Evolutionary conservation across 192 early-diverging fungal genomes (phyloP).

Genomic region (Coemansia sp.): DNA sequence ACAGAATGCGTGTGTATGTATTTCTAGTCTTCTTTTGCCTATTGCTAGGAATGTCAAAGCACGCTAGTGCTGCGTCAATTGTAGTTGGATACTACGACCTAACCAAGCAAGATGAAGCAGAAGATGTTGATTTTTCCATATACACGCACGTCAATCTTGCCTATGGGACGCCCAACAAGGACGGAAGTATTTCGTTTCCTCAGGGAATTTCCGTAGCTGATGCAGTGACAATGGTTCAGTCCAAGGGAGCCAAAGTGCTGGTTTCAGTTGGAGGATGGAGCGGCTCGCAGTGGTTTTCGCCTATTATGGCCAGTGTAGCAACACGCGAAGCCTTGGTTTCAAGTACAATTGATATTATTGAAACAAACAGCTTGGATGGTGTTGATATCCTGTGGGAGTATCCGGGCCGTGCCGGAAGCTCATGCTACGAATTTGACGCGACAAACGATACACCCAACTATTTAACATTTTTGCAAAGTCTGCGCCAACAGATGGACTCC

Average conservation of each 20-base stretch:
- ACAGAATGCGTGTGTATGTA: background rate
- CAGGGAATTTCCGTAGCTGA: constrained; percentile 22
- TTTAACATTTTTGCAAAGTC: constrained; percentile 57
- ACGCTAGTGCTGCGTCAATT: background rate
- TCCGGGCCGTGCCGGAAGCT: constrained; percentile 48
- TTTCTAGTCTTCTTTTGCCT: background rate
- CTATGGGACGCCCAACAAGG: constrained; percentile 50
- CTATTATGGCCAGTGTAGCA: constrained; percentile 47
- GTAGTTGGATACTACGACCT: constrained; percentile 44
- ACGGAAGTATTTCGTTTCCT: constrained; percentile 32
- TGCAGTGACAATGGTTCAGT: constrained; percentile 56
- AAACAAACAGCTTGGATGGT: constrained; percentile 57
- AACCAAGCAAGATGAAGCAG: constrained; percentile 28
- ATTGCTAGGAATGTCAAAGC: background rate
- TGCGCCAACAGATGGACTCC: constrained; percentile 55
- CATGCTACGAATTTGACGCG: constrained; percentile 41
- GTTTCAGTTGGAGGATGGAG: constrained; percentile 73
- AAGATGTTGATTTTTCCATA: constrained; percentile 39
- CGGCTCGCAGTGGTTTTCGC: constrained; percentile 63
- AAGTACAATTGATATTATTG: constrained; percentile 59
- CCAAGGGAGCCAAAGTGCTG: constrained; percentile 57
- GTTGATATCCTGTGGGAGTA: constrained; percentile 77
- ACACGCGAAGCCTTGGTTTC: constrained; percentile 58
- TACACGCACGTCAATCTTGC: constrained; percentile 66
- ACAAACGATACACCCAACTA: constrained; percentile 65